A percentile compares a stretch with the other conserved stretches of the same genome.
These are phyloP conservation scores for Neurospora tetrasperma DNA, from an alignment of 495 filamentous ascomycete genomes.

Conservation along the genomic window DNA sequence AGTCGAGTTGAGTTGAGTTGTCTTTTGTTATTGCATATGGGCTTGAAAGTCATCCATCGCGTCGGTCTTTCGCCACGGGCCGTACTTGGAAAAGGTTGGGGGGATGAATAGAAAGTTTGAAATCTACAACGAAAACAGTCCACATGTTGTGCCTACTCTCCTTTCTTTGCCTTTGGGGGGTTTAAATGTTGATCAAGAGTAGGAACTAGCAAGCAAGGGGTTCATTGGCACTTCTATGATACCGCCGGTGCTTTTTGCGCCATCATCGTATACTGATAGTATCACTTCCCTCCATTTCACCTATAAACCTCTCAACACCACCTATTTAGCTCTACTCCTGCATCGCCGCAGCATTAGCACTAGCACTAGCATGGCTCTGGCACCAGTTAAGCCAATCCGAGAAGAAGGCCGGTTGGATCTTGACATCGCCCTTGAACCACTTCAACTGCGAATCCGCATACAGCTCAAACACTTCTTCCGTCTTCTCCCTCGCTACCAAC, in stretches of 20 bases:
- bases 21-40: not conserved
- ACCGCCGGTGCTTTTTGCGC: not conserved
- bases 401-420: slow-evolving; percentile 41
- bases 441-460: slow-evolving; percentile 37
- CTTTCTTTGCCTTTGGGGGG: not conserved
- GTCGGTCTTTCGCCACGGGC: not conserved
- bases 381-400: slow-evolving; percentile 48
- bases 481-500: slow-evolving; percentile 15
- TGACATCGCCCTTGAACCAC: slow-evolving; percentile 34
- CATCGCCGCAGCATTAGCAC: slow-evolving; percentile 3
- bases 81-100: not conserved
- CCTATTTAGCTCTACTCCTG: slow-evolving; percentile 1
- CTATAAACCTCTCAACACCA: not conserved
- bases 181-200: not conserved
- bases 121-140: not conserved
- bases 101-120: not conserved
- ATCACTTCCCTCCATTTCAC: not conserved
- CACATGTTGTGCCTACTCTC: not conserved
- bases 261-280: not conserved
- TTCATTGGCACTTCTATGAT: not conserved
- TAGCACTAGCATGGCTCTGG: slow-evolving; percentile 35
- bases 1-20: too few relatives aligned
- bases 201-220: not conserved
- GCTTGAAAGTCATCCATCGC: not conserved
- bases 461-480: slow-evolving; percentile 18